phyloP scores from a whole-genome alignment of 257 asterid genomes.

The Plantago ovata region DNA sequence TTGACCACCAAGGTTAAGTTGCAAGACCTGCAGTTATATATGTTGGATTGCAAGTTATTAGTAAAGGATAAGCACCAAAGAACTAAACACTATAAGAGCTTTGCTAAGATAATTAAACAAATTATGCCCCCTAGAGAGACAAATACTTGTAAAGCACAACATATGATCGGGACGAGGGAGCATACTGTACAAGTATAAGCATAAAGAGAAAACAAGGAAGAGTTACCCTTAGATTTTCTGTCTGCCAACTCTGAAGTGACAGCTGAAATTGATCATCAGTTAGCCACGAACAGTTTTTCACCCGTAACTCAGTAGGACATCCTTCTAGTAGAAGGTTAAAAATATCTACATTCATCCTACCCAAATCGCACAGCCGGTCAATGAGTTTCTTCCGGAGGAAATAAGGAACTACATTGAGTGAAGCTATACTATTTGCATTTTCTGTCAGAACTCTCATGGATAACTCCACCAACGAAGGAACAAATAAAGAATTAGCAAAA shows the following conservation, averaged over 20 bases:
- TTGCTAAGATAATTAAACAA: background rate
- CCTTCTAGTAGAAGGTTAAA: slow-evolving; percentile 51
- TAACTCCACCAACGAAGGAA: slow-evolving; percentile 61
- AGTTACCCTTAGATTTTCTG: too few relatives aligned
- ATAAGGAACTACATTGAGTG: too few relatives aligned
- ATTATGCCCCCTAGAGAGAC: too few relatives aligned
- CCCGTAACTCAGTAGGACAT: too few relatives aligned
- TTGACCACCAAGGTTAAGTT: slow-evolving; percentile 80
- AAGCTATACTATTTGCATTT: slow-evolving; percentile 50
- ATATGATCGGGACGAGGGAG: too few relatives aligned
- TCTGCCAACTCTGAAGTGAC: slow-evolving; percentile 36
- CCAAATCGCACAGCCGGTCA: slow-evolving; percentile 37
- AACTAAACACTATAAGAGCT: too few relatives aligned
- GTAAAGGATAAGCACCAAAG: background rate
- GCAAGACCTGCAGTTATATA: slow-evolving; percentile 72
- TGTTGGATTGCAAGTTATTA: slow-evolving; percentile 8
- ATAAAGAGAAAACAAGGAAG: slow-evolving; percentile 49
- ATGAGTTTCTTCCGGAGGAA: slow-evolving; percentile 41
- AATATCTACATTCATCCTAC: slow-evolving; percentile 43
- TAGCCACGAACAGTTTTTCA: slow-evolving; percentile 71
- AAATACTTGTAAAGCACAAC: slow-evolving; percentile 1
- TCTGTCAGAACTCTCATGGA: slow-evolving; percentile 54
- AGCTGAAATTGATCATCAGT: slow-evolving; percentile 42
- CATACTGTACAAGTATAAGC: too few relatives aligned
- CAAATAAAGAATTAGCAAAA: slow-evolving; percentile 11